Base-by-base conservation (phyloP, 129 eudicot species). In the Flaveria trinervia region DNA sequence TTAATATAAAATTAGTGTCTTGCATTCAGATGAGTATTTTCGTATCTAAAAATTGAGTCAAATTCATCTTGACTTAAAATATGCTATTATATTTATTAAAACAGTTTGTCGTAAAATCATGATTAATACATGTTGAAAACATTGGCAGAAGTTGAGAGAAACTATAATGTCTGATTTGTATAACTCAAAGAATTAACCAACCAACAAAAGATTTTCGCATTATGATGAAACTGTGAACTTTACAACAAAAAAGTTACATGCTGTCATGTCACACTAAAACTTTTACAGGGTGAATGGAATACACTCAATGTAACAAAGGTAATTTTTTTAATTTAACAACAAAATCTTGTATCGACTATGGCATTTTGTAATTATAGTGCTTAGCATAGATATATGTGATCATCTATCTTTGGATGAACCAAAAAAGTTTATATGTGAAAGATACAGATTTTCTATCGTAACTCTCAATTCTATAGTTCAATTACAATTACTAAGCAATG, bases 191-290 rank as follows among this genome's bases (percentile, higher is more conserved):
- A 23, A 48, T 48, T 70, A 45, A 15, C 61, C n/a, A 50, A 50
- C 48, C 45, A 70, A 49, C 56, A 68, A 68, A 68, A 44, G 15
- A 45, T 44, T 13, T 55, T 68, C 44, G 43, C n/a, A 46, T 48
- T 13, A 70, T 22, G 59, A 46, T 49, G 15, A 48, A 52, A 46
- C 10, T 70, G 25, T 22, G 41, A 70, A 25, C 60, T 46, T 46
- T 30, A 48, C 13, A 3, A 48, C 33, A 46, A 22, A 66, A 66
- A 69, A 17, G 33, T 26, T 25, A 14, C 22, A 69, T 43, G 51
- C 1, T 4, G 16, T 16, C 30, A 20, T 23, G 30, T 20, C 65
- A 9, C 36, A 17, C 20, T 55, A 17, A 50, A 50, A 50, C 7
- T 36, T 55, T 55, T 5, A 55, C 0, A 23, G 33, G 14, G 10